Conservation (phyloP, 2,329 filamentous ascomycete genomes). For the Colletotrichum abscissum region DNA sequence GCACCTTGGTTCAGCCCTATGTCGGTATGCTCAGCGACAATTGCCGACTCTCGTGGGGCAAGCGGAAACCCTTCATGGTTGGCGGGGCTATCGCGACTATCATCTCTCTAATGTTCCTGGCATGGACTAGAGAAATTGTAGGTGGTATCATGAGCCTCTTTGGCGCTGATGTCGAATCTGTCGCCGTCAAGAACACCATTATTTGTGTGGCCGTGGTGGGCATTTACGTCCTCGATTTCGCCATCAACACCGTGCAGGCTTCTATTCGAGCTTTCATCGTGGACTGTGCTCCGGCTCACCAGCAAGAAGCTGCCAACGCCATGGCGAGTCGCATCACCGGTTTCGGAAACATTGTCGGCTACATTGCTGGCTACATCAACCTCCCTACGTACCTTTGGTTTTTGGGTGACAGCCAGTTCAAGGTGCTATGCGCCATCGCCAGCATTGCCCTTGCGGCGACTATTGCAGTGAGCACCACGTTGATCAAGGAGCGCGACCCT, state of each 20-base stretch:
- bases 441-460: constrained; percentile 78
- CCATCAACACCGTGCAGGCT: constrained; percentile 97
- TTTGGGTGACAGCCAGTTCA: constrained; percentile 90
- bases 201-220: constrained; percentile 86
- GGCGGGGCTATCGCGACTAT: constrained; percentile 76
- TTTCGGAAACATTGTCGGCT: constrained; percentile 90
- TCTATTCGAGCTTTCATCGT: constrained; percentile 92
- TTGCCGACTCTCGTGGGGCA: constrained; percentile 79
- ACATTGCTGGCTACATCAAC: constrained; percentile 86
- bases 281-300: constrained; percentile 90
- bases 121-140: constrained; percentile 81
- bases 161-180: constrained; percentile 74
- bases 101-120: constrained; percentile 74
- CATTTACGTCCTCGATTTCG: constrained; percentile 92
- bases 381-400: constrained; percentile 81
- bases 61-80: constrained; percentile 85
- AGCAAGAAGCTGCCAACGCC: constrained; percentile 93
- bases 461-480: constrained; percentile 74
- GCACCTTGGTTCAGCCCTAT: constrained; percentile 84
- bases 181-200: constrained; percentile 71
- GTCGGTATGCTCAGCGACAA: constrained; percentile 85
- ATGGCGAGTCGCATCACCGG: constrained; percentile 92
- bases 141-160: constrained; percentile 75
- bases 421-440: constrained; percentile 89
- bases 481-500: constrained; percentile 85